phyloP scores from a whole-genome alignment of 164 flowering plant species.

The Vitis labrusca region DNA sequence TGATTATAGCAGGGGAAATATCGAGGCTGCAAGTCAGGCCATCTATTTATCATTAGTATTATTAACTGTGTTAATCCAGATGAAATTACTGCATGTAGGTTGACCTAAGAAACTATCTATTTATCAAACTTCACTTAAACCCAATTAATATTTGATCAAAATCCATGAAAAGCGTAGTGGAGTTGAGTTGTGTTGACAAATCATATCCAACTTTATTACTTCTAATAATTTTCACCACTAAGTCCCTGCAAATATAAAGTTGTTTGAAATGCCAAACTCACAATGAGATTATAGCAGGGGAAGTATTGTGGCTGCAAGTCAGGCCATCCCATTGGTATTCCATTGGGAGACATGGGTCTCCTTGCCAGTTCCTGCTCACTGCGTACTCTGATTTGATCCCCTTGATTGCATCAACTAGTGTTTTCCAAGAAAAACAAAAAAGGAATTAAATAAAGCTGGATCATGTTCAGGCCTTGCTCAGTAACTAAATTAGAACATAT shows the following conservation, averaged over 20 bases:
- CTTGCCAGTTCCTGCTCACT: conserved; percentile 44
- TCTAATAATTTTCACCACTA: neutral
- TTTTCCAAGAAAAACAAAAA: neutral
- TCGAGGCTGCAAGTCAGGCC: conserved; percentile 41
- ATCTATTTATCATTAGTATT: neutral
- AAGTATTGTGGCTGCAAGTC: conserved; percentile 26
- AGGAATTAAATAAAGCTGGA: too few relatives aligned
- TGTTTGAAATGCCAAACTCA: conserved; percentile 10
- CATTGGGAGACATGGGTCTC: conserved; percentile 56
- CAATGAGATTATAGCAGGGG: conserved; percentile 33
- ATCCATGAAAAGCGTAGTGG: too few relatives aligned
- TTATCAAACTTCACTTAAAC: too few relatives aligned
- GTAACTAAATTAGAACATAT: neutral
- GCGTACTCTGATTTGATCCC: conserved; percentile 29
- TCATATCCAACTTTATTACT: too few relatives aligned
- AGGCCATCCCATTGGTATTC: conserved; percentile 43
- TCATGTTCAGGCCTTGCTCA: neutral
- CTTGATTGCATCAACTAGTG: conserved; percentile 36
- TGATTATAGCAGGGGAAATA: conserved; percentile 22
- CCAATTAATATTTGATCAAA: too few relatives aligned
- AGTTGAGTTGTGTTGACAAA: too few relatives aligned
- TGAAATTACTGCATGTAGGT: too few relatives aligned
- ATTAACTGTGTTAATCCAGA: too few relatives aligned
- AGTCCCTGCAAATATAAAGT: too few relatives aligned
- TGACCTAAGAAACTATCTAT: too few relatives aligned